Conservation (phyloP, 1,139 yeast genomes). For the Suhomyces yuchorum region DNA sequence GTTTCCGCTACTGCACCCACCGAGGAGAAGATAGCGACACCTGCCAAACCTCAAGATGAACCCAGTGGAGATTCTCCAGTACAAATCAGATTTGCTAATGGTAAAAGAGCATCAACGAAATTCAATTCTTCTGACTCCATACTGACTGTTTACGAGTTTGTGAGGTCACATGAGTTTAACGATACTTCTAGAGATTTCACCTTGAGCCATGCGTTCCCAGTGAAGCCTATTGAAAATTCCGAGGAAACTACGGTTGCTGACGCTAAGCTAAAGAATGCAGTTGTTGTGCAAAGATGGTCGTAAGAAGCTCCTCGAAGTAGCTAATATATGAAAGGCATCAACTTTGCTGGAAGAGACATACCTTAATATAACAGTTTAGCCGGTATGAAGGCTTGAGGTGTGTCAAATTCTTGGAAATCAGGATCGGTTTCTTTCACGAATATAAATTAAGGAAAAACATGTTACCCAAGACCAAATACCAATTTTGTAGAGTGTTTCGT, state of each 20-base stretch:
- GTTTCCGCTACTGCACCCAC: conserved; percentile 10
- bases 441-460: no score
- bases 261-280: conserved; percentile 80
- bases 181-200: conserved; percentile 54
- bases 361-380: not conserved
- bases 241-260: conserved; percentile 57
- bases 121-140: conserved; percentile 70
- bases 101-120: conserved; percentile 65
- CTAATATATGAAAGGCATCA: not conserved
- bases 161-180: conserved; percentile 48
- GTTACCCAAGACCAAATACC: no score
- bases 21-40: conserved; percentile 15
- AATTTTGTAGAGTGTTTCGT: no score
- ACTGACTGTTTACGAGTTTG: conserved; percentile 69
- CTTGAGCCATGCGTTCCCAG: conserved; percentile 83
- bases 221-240: conserved; percentile 65
- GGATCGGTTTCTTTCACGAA: no score
- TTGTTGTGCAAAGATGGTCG: conserved; percentile 85
- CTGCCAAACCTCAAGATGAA: conserved; percentile 26
- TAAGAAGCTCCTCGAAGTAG: conserved; percentile 3
- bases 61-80: conserved; percentile 72
- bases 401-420: no score
- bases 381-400: no score
- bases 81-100: conserved; percentile 85
- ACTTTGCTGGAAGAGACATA: not conserved